Base-by-base conservation (phyloP, 2,329 filamentous ascomycete species). In the Aureobasidium sp. region DNA sequence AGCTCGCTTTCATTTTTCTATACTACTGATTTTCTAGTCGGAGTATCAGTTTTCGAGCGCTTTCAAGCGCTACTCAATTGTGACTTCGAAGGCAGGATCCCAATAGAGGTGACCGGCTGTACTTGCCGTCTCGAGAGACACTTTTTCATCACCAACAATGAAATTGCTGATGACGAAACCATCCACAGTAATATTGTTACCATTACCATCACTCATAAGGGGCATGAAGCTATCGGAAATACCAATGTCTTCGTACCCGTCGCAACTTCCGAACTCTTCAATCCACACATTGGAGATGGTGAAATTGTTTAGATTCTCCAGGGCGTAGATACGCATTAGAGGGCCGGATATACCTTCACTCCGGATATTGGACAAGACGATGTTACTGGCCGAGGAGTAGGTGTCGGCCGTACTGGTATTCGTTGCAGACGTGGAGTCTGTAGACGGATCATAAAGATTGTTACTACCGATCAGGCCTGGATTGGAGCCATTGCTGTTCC, bases 221-320 rank as follows among this genome's bases (percentile, higher is more conserved):
- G 55, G 55, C 55, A 58, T 58, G 20, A 58, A 58, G 27, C 55
- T 58, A 29, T 58, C 42, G 15, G 55, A 39, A 6, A 58, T 58
- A 4, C 55, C 55, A 5, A 58, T 29, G 1, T 27, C 14, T 8
- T 58, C 42, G 31, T 47, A 58, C 3, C 55, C 55, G 27, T 29
- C n/a, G 11, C 55, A 45, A 31, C 55, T 22, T 22, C 55, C 55
- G 17, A 58, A 58, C 20, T 48, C 55, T 29, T 58, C 55, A 7
- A 58, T 37, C 55, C 55, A 58, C 2, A 58, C 41, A 37, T 58
- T 37, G 9, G 55, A 45, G 22, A 58, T 27, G 14, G 55, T 58
- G 7, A 58, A 48, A 11, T 58, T 58, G 7, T 8, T 29, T 6
- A 58, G 15, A 8, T 58, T 58, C 12, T 58, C 55, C 1, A 58